Percentiles rank a stretch among this genome's conserved stretches.
Conservation (phyloP, 495 filamentous ascomycete genomes). For the Annulohypoxylon stygium region DNA sequence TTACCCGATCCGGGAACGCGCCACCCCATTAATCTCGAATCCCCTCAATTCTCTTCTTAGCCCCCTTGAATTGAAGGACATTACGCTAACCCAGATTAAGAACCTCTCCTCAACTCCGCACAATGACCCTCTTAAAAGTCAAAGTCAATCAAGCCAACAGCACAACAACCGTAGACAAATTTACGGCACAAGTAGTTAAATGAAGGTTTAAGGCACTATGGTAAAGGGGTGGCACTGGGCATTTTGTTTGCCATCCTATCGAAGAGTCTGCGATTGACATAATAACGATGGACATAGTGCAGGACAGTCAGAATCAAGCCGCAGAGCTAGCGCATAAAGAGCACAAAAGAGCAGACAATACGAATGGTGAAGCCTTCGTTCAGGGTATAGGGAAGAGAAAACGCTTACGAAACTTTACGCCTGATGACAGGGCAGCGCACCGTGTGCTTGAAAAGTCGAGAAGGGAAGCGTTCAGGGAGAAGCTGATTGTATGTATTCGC, state of each 20-base stretch:
- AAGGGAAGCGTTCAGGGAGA: conserved; percentile 48
- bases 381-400: conserved; percentile 39
- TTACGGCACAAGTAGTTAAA: too few species aligned
- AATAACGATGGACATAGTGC: conserved; percentile 19
- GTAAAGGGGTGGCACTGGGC: neutral
- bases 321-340: conserved; percentile 9
- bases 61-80: too few species aligned
- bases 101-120: too few species aligned
- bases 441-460: conserved; percentile 45
- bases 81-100: too few species aligned
- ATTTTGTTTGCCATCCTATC: conserved; percentile 9
- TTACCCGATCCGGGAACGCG: too few species aligned
- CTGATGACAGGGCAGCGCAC: conserved; percentile 46
- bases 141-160: too few species aligned
- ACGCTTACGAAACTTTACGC: conserved; percentile 47
- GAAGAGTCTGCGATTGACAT: neutral
- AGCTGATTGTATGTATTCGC: conserved; percentile 38
- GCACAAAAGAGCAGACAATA: conserved; percentile 13
- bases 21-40: too few species aligned
- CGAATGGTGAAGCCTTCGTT: conserved; percentile 3
- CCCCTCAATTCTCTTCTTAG: too few species aligned
- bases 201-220: neutral
- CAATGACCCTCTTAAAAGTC: too few species aligned
- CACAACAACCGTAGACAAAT: too few species aligned
- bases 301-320: conserved; percentile 9